These are phyloP conservation scores for Mycena albidolilacea DNA, from an alignment of 768 basidiomycete species.

Conservation along the genomic window DNA sequence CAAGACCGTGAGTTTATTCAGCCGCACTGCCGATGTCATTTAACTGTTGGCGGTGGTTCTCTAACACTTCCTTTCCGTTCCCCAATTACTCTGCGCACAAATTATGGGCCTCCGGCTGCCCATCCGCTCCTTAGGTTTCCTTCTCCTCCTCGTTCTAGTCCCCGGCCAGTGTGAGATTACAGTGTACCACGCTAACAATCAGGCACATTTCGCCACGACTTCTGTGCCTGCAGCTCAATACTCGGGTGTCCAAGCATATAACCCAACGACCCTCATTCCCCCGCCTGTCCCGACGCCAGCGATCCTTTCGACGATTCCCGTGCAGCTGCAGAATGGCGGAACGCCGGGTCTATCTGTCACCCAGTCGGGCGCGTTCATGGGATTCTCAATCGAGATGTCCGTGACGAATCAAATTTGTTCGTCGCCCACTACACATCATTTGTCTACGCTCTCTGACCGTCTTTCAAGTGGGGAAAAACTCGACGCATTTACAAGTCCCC, in stretches of 20 bases:
- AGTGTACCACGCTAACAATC: constrained; percentile 12
- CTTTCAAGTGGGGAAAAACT: constrained; percentile 63
- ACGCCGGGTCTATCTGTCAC: constrained; percentile 54
- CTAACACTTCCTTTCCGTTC: neutral
- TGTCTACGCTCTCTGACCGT: neutral
- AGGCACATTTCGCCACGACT: constrained; percentile 20
- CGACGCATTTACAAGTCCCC: constrained; percentile 66
- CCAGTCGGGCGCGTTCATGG: constrained; percentile 60
- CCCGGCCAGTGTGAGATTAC: constrained; percentile 18
- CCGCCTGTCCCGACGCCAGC: constrained; percentile 66
- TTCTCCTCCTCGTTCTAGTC: neutral
- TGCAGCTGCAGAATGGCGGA: constrained; percentile 58
- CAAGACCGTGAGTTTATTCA: too few relatives aligned
- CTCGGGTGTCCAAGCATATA: constrained; percentile 56
- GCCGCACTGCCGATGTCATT: neutral
- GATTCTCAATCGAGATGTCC: constrained; percentile 77
- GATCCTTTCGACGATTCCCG: constrained; percentile 58
- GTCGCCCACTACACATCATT: constrained; percentile 39
- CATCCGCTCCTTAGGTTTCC: neutral
- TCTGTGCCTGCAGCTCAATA: constrained; percentile 46
- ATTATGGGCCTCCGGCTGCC: neutral
- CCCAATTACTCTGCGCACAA: neutral
- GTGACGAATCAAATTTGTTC: constrained; percentile 70
- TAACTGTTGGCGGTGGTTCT: neutral
- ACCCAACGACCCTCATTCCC: constrained; percentile 63